Evolutionary conservation across 73 alveolate genomes (phyloP), one percentile per base, ranked within the genome.

Genomic region (Paramecium caudatum): DNA sequence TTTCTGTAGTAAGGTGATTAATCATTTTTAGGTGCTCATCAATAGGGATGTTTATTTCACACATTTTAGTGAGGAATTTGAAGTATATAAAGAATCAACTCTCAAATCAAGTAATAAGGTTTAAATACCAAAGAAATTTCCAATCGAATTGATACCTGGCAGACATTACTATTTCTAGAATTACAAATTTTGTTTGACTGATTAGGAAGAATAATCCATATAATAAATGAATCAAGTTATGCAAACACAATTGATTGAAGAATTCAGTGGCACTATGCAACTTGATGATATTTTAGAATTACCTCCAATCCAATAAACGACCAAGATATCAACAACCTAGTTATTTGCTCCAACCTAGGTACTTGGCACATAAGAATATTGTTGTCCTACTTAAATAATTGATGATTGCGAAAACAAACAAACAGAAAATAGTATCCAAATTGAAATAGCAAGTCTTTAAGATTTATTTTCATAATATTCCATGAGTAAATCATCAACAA

Each of bases 121-220:
- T 6, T 46, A 65, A 36, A 65, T 65, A 13, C 83, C 83, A 33
- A 65, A 65, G 34, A 36, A 65, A 25, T 65, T 65, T 65, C 49
- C 34, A n/a, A 65, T 65, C 3, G 83, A 65, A 65, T 32, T 65
- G 47, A 16, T 65, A 17, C 83, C 49, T 16, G 34, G 33, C 15
- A 30, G 39, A 65, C 27, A 30, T 36, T 65, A 65, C 83, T 65
- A 65, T 43, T 65, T 65, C 16, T 27, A 65, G 34, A 65, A 21
- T 12, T 65, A 65, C 34, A 30, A 36, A 36, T 65, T 65, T 65
- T 12, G 34, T 17, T 49, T 65, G 16, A 13, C 34, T 4, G 83
- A 65, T 33, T 12, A 7, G 3, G 17, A 36, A 10, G 36, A 33
- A 32, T 12, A n/a, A 1, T 7, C 3, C 37, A 6, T 32, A 65